Evolutionary conservation across 1,139 yeast species (phyloP), one percentile per base, ranked within the genome.

Genomic region (Nakaseomyces nivariensis): DNA sequence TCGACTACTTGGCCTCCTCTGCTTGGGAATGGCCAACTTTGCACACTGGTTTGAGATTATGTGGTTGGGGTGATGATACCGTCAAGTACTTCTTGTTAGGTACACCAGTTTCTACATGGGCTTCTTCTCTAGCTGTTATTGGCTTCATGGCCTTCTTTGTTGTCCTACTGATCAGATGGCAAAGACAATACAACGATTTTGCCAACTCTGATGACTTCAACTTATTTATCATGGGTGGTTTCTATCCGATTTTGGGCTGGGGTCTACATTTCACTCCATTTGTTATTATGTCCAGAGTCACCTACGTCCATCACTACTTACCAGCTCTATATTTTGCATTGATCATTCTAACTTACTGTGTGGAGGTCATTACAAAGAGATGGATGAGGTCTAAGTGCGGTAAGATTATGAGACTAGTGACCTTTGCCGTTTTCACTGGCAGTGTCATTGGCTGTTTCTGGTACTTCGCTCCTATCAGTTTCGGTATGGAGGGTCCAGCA

Each of bases 11-110:
- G 61, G 95, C 97, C 2, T 88, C 97, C 17, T 67, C 79, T 49
- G 94, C 94, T 60, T 94, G 98, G 98, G 92, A 94, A 76, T 94
- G 99, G 99, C 99, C 99, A 51, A 79, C 94, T 34, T 77, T 90
- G 61, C 78, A 87, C 68, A 85, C 82, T 51, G 98, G 98, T 66
- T 82, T 94, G 60, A 85, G 98, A 72, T 78, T 94, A 74, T 90
- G 97, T 71, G 89, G 95, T 46, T 94, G 99, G 99, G 82, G 82
- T 52, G 81, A 79, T 58, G 87, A 83, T 34, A 79, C 76, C 59
- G 76, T 80, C 59, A 88, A 88, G 68, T 94, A 90, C 72, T 94
- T 78, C 72, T 74, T 94, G 71, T 78, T 94, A 58, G 97, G 97
- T 17, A 86, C 95, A 32, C 97, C 97, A 46, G 85, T 90, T 43